Conservation (phyloP, 208 protist species). For the Porcisia deanei region DNA sequence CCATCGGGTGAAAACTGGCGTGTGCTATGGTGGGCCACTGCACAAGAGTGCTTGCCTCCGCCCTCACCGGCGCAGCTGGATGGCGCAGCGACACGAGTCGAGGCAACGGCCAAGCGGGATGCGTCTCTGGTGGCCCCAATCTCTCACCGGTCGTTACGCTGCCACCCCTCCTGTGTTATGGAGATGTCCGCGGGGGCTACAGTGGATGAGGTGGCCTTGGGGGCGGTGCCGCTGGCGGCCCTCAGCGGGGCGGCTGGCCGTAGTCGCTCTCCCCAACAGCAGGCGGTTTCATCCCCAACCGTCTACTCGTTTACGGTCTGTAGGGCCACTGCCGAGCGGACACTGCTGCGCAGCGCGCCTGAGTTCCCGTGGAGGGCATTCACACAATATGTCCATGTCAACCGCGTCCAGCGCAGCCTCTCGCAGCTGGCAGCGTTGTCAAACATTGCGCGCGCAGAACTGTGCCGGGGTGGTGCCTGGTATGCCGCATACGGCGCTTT, state of each 20-base stretch:
- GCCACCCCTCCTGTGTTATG: slow-evolving; percentile 7
- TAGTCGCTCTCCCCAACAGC: neutral
- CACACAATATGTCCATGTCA: slow-evolving; percentile 27
- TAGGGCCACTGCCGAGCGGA: slow-evolving; percentile 27
- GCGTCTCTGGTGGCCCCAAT: neutral
- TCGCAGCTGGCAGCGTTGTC: slow-evolving; percentile 13
- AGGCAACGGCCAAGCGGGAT: neutral
- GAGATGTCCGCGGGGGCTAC: slow-evolving; percentile 8
- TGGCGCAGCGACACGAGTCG: neutral
- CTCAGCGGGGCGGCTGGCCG: neutral
- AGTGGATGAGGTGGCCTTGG: neutral
- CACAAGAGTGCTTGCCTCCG: slow-evolving; percentile 19
- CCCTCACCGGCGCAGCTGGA: slow-evolving; percentile 26
- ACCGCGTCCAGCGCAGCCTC: slow-evolving; percentile 34
- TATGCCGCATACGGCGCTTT: slow-evolving; percentile 23
- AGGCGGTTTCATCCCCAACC: neutral
- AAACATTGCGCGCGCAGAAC: slow-evolving; percentile 6
- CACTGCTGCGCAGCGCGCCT: slow-evolving; percentile 10
- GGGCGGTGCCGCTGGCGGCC: neutral
- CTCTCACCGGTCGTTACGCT: slow-evolving; percentile 3
- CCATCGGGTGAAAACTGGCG: neutral
- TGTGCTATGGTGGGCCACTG: neutral
- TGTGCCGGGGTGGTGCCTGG: slow-evolving; percentile 20
- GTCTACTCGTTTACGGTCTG: slow-evolving; percentile 19
- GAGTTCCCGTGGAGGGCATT: slow-evolving; percentile 25